Conservation (phyloP, 2,329 filamentous ascomycete species). For the Nemania bipapillata region DNA sequence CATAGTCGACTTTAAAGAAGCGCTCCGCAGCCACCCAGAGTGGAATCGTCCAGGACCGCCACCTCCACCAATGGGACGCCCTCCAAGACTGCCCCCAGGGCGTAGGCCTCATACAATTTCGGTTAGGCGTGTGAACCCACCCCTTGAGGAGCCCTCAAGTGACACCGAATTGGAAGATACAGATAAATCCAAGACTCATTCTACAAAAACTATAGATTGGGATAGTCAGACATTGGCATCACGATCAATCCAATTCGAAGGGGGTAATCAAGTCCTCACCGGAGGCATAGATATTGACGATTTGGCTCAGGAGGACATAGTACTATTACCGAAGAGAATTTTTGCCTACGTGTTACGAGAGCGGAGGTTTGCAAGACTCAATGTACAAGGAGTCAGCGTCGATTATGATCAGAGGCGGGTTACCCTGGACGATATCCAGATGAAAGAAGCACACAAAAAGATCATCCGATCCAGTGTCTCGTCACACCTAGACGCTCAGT, state of each 20-base stretch:
- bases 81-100: too few species aligned
- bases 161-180: too few species aligned
- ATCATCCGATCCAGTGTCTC: constrained; percentile 1
- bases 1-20: constrained; percentile 4
- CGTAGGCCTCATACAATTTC: too few species aligned
- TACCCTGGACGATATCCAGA: constrained; percentile 5
- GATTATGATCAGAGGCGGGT: background rate
- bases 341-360: constrained; percentile 3
- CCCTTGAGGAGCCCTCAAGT: too few species aligned
- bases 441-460: background rate
- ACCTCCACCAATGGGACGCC: too few species aligned
- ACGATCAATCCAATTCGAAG: too few species aligned
- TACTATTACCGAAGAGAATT: background rate
- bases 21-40: background rate
- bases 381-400: background rate
- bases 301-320: background rate
- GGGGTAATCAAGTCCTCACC: too few species aligned
- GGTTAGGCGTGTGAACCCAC: too few species aligned
- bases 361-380: background rate
- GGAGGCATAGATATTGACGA: background rate
- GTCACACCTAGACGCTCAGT: background rate
- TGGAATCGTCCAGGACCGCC: too few species aligned
- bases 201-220: too few species aligned
- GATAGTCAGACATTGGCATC: too few species aligned
- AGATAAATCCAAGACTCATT: too few species aligned